phyloP scores from a whole-genome alignment of 23 red algal species.

The Pyropia haitanensis region DNA sequence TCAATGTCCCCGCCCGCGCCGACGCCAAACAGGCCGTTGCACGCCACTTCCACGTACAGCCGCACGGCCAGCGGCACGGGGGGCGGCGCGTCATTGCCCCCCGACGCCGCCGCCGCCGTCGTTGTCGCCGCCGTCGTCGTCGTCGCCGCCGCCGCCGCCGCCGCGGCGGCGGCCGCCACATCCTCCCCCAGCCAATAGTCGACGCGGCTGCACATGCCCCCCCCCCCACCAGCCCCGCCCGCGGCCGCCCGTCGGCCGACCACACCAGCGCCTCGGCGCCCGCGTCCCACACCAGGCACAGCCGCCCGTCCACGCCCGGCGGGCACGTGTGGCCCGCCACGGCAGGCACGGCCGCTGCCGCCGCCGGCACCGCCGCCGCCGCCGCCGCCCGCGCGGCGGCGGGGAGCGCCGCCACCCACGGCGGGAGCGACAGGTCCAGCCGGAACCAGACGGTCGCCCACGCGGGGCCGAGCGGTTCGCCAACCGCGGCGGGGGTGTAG shows the following conservation, averaged over 20 bases:
- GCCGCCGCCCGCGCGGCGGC: no score
- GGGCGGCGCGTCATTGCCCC: background rate
- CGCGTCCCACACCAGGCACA: slow-evolving; percentile 70
- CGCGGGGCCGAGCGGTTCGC: slow-evolving; percentile 53
- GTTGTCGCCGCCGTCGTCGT: no score
- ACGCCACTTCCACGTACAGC: slow-evolving; percentile 76
- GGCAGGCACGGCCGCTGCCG: background rate
- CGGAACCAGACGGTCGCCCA: slow-evolving; percentile 60
- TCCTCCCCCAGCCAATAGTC: slow-evolving; percentile 19
- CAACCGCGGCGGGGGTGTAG: slow-evolving; percentile 15
- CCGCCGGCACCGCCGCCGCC: no score
- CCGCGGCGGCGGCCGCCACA: slow-evolving; percentile 12
- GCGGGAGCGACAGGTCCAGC: slow-evolving; percentile 34
- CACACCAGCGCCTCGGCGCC: slow-evolving; percentile 64
- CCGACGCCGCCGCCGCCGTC: slow-evolving; percentile 17
- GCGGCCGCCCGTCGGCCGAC: slow-evolving; percentile 21
- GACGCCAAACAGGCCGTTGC: slow-evolving; percentile 76
- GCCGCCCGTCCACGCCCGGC: background rate
- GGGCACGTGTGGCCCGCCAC: background rate
- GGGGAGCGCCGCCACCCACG: background rate
- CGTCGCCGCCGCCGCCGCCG: slow-evolving; percentile 14
- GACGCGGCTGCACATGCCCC: slow-evolving; percentile 27
- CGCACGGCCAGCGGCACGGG: background rate
- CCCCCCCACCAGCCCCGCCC: slow-evolving; percentile 58
- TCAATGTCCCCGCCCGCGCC: slow-evolving; percentile 72